phyloP scores from a whole-genome alignment of 805 yeast genomes.

The Yarrowia sp. region DNA sequence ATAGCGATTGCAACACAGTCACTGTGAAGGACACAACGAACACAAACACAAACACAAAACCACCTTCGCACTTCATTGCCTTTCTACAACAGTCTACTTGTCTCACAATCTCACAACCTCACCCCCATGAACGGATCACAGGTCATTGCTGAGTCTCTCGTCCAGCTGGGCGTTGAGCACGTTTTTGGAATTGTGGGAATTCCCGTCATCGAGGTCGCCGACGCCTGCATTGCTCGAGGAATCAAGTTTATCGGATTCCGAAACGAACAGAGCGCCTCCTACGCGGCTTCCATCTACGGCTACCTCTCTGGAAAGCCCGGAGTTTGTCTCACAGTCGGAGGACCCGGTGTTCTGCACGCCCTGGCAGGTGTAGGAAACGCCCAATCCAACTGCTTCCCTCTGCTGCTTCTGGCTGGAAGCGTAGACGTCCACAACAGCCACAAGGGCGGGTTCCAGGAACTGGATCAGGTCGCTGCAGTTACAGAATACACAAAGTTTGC shows the following conservation, averaged over 20 bases:
- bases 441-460: slow-evolving; percentile 74
- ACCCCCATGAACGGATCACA: slow-evolving; percentile 52
- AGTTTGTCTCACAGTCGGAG: slow-evolving; percentile 73
- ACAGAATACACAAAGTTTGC: slow-evolving; percentile 60
- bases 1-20: not conserved
- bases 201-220: slow-evolving; percentile 76
- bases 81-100: too few species aligned
- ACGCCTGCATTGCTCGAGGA: slow-evolving; percentile 61
- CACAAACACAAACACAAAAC: not conserved
- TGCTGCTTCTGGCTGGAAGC: slow-evolving; percentile 70
- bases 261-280: slow-evolving; percentile 77
- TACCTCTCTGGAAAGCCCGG: slow-evolving; percentile 71
- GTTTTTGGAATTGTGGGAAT: slow-evolving; percentile 79
- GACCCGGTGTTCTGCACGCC: slow-evolving; percentile 76
- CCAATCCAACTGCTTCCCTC: slow-evolving; percentile 67
- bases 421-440: slow-evolving; percentile 57
- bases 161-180: slow-evolving; percentile 59
- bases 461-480: slow-evolving; percentile 66
- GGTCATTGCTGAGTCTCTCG: slow-evolving; percentile 58
- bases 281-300: slow-evolving; percentile 77
- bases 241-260: slow-evolving; percentile 66
- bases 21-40: not conserved
- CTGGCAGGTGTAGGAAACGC: slow-evolving; percentile 71
- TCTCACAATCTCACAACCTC: too few species aligned
- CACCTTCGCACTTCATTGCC: too few species aligned